Evolutionary conservation across 129 eudicot species (phyloP), one percentile per base, ranked within the genome.

Genomic region (Ambrosia trifida): DNA sequence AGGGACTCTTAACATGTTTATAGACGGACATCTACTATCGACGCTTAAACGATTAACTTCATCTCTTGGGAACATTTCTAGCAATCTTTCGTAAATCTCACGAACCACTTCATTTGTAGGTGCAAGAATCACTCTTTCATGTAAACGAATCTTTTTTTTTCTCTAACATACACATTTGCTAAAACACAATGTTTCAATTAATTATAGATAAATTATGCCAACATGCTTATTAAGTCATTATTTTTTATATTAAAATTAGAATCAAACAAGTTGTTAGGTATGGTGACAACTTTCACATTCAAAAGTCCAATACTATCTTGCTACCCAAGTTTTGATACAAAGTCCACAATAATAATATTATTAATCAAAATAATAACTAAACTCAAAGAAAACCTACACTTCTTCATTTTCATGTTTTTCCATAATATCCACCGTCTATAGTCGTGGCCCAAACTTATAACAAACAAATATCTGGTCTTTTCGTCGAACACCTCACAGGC

Each of bases 381-480:
- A 53, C 24, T 38, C 28, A 0, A 0, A 14, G 50, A 70, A 45
- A 63, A 35, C 70, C 70, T 73, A 47, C 70, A 73, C 50, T 73
- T 49, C 50, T 61, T 60, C 70, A 32, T 73, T 73, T 62, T 73
- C 64, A 5, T 62, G 78, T 62, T 61, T 35, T 40, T 51, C 13
- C 19, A 60, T 73, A 35, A 35, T 3, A 60, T 60, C 77, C 65
- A 72, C 69, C 77, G 77, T 73, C 78, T 52, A 66, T 66, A 30
- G 47, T 66, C 79, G 73, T 75, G 79, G 73, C 66, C 58, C 20
- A 31, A 19, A 65, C 54, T 66, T 8, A 17, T 35, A 75, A 66
- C 79, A 75, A 66, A 75, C 79, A 75, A 75, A 66, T 66, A 75
- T 75, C 79, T 75, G 73, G 79, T 66, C 30, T 75, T 75, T 75